Evolutionary conservation across 441 rosid genomes (phyloP), one percentile per base, ranked within the genome.

Genomic region (Euphorbia celastroides): DNA sequence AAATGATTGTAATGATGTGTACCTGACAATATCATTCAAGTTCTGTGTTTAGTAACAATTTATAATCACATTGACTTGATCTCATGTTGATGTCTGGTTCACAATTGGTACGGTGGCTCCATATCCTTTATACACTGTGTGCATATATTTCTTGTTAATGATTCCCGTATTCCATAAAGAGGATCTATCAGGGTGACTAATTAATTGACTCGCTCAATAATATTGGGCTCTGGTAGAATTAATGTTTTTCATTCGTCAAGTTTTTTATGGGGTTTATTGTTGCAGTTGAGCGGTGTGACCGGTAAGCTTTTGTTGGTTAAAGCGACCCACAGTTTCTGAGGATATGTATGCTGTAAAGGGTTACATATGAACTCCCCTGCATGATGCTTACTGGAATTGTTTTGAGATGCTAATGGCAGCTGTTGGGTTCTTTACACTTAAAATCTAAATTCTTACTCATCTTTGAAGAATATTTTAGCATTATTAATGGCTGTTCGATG

Each of bases 1-100:
- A 8, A 23, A 42, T 28, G 41, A 9, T 27, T 19, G 14, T 44
- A 34, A 34, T 27, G 70, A 13, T 57, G 25, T 7, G 7, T 42
- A 48, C 38, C 30, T 38, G 57, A 28, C 20, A 7, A 30, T 14
- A 14, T 17, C 34, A 20, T 22, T 31, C 44, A 44, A 25, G 32
- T 46, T 51, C 25, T 28, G n/a, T 20, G 14, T 22, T 5, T 16
- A 48, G 54, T 51, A 25, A 28, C 38, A 58, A 56, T n/a, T n/a
- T n/a, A n/a, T n/a, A n/a, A n/a, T n/a, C n/a, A n/a, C 17, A 42
- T 6, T 66, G 51, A n/a, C 48, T 2, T 38, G 25, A 34, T 22
- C 31, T 31, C n/a, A 30, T 23, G 64, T 46, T 67, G 30, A 32
- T 55, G 27, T n/a, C 23, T 62, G 11, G 55, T 44, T 62, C 13